These are phyloP conservation scores for Schizophyllum amplum DNA, from an alignment of 1,284 basidiomycete genomes.

Conservation along the genomic window DNA sequence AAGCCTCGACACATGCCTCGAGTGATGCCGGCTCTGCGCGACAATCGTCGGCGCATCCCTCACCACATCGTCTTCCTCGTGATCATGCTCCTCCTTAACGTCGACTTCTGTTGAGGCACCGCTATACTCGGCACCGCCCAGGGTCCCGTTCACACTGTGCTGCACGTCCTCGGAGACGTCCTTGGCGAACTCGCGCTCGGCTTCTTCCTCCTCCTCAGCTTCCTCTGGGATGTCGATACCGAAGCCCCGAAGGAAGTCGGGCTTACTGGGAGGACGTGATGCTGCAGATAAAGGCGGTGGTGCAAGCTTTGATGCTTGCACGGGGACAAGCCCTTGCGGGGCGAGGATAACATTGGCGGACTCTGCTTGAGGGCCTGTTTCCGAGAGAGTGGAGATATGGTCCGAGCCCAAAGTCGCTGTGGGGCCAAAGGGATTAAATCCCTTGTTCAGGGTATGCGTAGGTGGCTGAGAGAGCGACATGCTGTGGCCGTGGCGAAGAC, in stretches of 20 bases:
- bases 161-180: conserved; percentile 18
- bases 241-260: conserved; percentile 70
- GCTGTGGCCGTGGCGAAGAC: conserved; percentile 58
- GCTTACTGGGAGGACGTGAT: conserved; percentile 42
- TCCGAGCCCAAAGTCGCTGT: conserved; percentile 45
- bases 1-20: conserved; percentile 60
- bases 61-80: conserved; percentile 9
- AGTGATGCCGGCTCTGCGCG: conserved; percentile 48
- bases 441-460: conserved; percentile 23
- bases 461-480: conserved; percentile 60
- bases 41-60: conserved; percentile 34
- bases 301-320: conserved; percentile 37
- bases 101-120: conserved; percentile 26
- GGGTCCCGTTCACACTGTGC: neutral
- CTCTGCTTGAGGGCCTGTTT: conserved; percentile 3
- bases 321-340: conserved; percentile 52
- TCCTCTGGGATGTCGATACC: conserved; percentile 72
- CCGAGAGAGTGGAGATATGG: conserved; percentile 14
- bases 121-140: conserved; percentile 8
- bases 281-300: conserved; percentile 33
- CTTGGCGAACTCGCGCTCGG: conserved; percentile 19
- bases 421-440: conserved; percentile 56
- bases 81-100: conserved; percentile 25
- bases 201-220: conserved; percentile 37
- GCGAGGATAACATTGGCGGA: conserved; percentile 35